A percentile compares a stretch with the other conserved stretches of the same genome.
Conservation (phyloP, 2,329 filamentous ascomycete genomes). For the Diplodia corticola region DNA sequence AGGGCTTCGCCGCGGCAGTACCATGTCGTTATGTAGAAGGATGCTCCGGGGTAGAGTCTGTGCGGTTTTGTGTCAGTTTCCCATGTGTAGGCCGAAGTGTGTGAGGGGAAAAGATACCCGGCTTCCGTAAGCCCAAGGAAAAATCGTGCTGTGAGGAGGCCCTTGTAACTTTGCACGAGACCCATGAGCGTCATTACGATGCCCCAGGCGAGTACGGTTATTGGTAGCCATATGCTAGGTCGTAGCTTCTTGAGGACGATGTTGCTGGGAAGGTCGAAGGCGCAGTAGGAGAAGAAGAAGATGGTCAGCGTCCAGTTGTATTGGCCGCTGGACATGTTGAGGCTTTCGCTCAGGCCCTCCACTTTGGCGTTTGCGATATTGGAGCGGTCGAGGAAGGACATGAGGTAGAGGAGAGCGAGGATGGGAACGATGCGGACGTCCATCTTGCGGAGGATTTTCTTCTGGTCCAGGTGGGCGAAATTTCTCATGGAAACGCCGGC, state of each 20-base stretch:
- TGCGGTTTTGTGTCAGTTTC: not conserved
- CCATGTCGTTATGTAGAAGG: constrained; percentile 61
- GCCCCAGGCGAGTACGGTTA: constrained; percentile 49
- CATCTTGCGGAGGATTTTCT: constrained; percentile 31
- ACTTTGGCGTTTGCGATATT: constrained; percentile 47
- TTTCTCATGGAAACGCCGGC: constrained; percentile 2
- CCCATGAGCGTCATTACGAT: constrained; percentile 47
- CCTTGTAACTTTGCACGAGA: constrained; percentile 48
- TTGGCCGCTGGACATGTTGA: constrained; percentile 51
- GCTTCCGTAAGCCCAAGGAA: constrained; percentile 38
- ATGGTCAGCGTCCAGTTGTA: constrained; percentile 64
- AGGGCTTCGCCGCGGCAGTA: constrained; percentile 59
- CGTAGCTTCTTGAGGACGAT: constrained; percentile 59
- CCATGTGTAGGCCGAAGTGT: not conserved
- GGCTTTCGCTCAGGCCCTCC: constrained; percentile 31
- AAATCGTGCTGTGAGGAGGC: constrained; percentile 50
- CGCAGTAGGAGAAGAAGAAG: constrained; percentile 55
- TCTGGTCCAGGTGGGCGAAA: constrained; percentile 29
- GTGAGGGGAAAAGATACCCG: not conserved
- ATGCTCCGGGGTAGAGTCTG: constrained; percentile 30
- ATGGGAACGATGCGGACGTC: constrained; percentile 26
- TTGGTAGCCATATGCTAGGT: constrained; percentile 35
- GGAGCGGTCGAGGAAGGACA: constrained; percentile 32
- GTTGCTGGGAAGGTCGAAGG: constrained; percentile 52
- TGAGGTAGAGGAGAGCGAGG: constrained; percentile 32